These are phyloP conservation scores for Podila verticillata DNA, from an alignment of 192 early-diverging fungal genomes.

Conservation along the genomic window DNA sequence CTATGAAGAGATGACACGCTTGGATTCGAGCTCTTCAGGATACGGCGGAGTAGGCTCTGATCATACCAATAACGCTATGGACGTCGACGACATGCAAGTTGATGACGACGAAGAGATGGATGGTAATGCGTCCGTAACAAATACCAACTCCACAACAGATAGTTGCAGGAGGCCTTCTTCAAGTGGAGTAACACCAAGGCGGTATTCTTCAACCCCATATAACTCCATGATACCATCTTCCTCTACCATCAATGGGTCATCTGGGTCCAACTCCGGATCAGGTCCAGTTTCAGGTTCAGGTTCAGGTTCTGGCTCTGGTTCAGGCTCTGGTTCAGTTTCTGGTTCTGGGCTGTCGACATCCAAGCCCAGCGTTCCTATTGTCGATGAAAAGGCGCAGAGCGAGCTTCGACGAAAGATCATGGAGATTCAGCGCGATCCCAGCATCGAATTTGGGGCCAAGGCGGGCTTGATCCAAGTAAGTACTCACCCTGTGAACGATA, in stretches of 20 bases:
- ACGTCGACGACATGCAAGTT: background rate
- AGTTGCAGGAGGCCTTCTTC: too few relatives aligned
- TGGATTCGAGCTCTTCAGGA: background rate
- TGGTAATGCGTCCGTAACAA: background rate
- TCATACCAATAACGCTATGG: background rate
- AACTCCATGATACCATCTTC: background rate
- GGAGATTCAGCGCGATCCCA: conserved; percentile 66
- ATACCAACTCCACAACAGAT: background rate
- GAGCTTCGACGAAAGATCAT: conserved; percentile 73
- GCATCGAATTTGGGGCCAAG: conserved; percentile 67
- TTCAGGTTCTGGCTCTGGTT: background rate
- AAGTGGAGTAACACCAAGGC: too few relatives aligned
- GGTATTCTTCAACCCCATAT: too few relatives aligned
- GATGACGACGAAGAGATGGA: background rate
- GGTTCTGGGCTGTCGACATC: background rate
- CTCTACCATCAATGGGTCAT: background rate
- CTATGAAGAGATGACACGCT: too few relatives aligned
- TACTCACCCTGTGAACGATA: too few relatives aligned
- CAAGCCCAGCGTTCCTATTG: conserved; percentile 18
- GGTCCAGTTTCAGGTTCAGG: background rate
- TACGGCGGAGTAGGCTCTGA: background rate
- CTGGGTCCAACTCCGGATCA: background rate
- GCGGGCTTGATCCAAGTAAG: conserved; percentile 76
- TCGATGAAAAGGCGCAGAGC: conserved; percentile 49
- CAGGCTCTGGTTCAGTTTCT: background rate